A percentile compares a stretch with the other conserved stretches of the same genome.
These are phyloP conservation scores for Mycena sp. DNA, from an alignment of 1,284 basidiomycete species.

Conservation along the genomic window DNA sequence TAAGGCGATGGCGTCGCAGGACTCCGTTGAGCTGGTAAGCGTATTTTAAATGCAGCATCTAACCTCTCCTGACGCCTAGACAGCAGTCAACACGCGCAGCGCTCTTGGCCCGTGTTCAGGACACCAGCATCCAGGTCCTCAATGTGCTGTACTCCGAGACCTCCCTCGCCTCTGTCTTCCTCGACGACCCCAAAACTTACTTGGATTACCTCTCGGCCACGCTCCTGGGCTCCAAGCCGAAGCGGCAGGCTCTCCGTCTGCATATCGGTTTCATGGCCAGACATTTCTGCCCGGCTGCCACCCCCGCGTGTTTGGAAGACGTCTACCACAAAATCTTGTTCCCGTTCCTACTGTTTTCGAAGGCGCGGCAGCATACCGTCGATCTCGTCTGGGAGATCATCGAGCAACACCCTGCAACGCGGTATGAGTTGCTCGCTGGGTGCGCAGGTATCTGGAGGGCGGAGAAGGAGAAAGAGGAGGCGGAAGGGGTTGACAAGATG, in stretches of 20 bases:
- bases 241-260: constrained; percentile 60
- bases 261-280: constrained; percentile 73
- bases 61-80: not conserved
- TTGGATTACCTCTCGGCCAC: constrained; percentile 59
- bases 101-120: constrained; percentile 71
- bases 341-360: constrained; percentile 79
- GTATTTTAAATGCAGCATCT: constrained; percentile 1
- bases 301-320: constrained; percentile 48
- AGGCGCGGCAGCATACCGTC: constrained; percentile 70
- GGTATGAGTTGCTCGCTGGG: constrained; percentile 56
- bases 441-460: constrained; percentile 55
- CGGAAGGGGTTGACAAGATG: constrained; percentile 52
- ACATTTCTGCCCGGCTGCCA: constrained; percentile 50
- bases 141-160: constrained; percentile 69
- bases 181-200: constrained; percentile 51
- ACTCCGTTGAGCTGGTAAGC: constrained; percentile 52
- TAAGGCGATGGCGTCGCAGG: constrained; percentile 43
- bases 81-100: constrained; percentile 62
- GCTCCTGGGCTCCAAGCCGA: constrained; percentile 54
- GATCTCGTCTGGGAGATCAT: constrained; percentile 73
- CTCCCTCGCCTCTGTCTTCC: constrained; percentile 56
- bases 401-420: constrained; percentile 36
- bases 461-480: constrained; percentile 43
- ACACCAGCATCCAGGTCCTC: constrained; percentile 68
- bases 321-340: constrained; percentile 74